Conservation (phyloP, 495 filamentous ascomycete genomes). For the Xylaria grammica region DNA sequence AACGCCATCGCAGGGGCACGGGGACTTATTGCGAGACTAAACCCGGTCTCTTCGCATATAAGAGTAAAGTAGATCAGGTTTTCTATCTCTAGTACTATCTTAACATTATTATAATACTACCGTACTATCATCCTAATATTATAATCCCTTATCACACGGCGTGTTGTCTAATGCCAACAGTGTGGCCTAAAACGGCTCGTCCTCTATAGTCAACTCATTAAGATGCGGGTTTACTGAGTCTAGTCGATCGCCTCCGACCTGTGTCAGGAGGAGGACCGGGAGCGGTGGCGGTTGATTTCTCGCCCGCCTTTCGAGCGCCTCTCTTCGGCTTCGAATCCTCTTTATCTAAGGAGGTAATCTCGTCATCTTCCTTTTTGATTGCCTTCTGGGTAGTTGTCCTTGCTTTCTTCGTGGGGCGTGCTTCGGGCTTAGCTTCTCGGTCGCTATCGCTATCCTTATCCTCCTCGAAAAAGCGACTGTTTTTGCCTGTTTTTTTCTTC, state of each 20-base stretch:
- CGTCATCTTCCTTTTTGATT: slow-evolving; percentile 23
- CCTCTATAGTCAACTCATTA: slow-evolving; percentile 14
- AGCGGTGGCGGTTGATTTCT: background rate
- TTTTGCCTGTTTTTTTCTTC: slow-evolving; percentile 25
- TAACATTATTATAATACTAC: no score
- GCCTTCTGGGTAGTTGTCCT: slow-evolving; percentile 23
- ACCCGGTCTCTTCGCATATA: no score
- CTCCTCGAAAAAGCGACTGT: slow-evolving; percentile 24
- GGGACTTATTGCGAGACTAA: no score
- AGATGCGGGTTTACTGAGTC: slow-evolving; percentile 42
- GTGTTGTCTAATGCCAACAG: no score
- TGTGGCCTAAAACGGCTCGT: no score
- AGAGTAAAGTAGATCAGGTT: no score
- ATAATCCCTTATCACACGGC: no score
- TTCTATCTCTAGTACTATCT: no score
- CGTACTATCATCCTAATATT: no score
- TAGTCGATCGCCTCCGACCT: slow-evolving; percentile 44
- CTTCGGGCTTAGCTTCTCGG: slow-evolving; percentile 18
- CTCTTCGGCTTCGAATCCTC: slow-evolving; percentile 15
- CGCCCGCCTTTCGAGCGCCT: slow-evolving; percentile 7
- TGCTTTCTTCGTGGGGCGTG: slow-evolving; percentile 34
- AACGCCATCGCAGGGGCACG: no score
- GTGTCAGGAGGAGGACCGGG: slow-evolving; percentile 8
- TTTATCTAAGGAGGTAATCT: background rate
- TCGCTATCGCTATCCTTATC: slow-evolving; percentile 11